Conservation (phyloP, 78 protist genomes). For the Planoprotostelium fungivorum region DNA sequence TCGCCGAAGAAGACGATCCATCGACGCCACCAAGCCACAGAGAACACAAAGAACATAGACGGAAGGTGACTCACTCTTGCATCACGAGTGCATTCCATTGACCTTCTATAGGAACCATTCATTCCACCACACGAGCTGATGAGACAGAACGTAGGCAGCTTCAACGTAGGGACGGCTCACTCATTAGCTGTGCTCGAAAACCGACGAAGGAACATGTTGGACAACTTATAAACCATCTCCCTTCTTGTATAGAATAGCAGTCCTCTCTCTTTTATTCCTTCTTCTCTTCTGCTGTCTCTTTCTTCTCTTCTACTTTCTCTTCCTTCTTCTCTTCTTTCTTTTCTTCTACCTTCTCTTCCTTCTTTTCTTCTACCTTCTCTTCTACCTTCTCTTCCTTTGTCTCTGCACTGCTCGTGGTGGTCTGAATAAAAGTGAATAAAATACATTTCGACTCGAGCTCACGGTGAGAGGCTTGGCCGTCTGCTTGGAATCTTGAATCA, state of each 20-base stretch:
- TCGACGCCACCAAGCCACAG: neutral
- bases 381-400: neutral
- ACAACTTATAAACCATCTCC: neutral
- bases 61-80: too few species aligned
- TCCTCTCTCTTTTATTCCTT: neutral
- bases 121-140: neutral
- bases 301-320: neutral
- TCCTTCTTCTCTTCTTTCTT: neutral
- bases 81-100: too few species aligned
- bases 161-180: neutral
- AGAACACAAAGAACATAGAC: too few species aligned
- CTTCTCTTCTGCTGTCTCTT: neutral
- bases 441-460: neutral
- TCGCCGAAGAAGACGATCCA: neutral
- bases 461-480: neutral
- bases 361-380: neutral
- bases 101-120: neutral
- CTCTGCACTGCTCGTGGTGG: neutral
- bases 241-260: too few species aligned
- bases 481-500: neutral
- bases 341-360: neutral
- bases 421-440: too few species aligned
- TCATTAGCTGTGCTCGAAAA: neutral
- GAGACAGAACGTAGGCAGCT: neutral
- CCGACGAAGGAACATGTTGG: neutral